Evolutionary conservation across 2,329 filamentous ascomycete species (phyloP), one percentile per base, ranked within the genome.

Genomic region (Trichoderma sp.): DNA sequence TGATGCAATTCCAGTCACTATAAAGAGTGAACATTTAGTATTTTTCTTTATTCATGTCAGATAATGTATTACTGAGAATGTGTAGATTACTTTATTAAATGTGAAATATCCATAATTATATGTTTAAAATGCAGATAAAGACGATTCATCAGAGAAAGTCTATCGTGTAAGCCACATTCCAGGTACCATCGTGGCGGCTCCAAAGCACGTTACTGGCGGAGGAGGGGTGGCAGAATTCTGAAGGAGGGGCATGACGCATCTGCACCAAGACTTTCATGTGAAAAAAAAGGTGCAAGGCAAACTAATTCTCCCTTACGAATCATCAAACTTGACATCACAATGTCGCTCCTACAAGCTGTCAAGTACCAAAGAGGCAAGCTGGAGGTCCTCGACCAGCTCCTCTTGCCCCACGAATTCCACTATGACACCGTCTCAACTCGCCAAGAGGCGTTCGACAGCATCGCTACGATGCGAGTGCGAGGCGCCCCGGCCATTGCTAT

Each of bases 401-500:
- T 90, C 73, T 87, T 96, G 26, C 93, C 93, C 15, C 93, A 96
- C 78, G 89, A 92, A 76, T 91, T 93, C 78, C 88, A 93, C 80
- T 96, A 95, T 80, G 92, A 95, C 77, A 80, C 87, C 74, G 88
- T 95, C 68, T 86, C 86, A 34, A 92, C 88, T 12, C 88, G 90
- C 74, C 88, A 91, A 76, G 91, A 94, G 81, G 93, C 92, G 47
- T 96, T 93, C 83, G 91, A 94, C 79, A 93, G 92, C 77, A 96
- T 96, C 82, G 90, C 90, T 76, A 87, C 92, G 17, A 96, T 96
- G 93, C 84, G 90, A 63, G 90, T 91, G 7, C 90, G 93, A 77
- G 93, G 82, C 39, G 96, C 96, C 6, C 96, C 96, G 0, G 96
- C 96, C 59, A 99, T 99, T 80, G 96, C 96, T 58, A 98, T 99